These are phyloP conservation scores for Candida glaebosa DNA, from an alignment of 805 yeast genomes.

Conservation along the genomic window DNA sequence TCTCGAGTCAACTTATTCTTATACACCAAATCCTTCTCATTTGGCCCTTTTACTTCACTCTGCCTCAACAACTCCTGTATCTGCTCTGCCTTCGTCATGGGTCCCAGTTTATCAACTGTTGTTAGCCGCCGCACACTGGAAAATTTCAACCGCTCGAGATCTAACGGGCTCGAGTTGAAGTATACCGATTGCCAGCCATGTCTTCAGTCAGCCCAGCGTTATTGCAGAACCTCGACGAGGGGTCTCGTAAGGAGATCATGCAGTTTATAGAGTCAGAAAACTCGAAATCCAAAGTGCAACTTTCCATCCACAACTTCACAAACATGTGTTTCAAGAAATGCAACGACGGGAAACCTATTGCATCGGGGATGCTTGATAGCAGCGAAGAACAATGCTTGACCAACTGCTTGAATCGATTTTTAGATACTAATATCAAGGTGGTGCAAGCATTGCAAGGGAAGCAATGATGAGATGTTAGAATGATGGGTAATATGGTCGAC, in stretches of 20 bases:
- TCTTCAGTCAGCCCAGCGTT: constrained; percentile 34
- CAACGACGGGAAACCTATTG: constrained; percentile 44
- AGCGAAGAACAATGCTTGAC: constrained; percentile 70
- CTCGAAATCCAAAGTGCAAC: constrained; percentile 82
- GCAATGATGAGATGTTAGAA: constrained; percentile 11
- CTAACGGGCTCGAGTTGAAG: too few species aligned
- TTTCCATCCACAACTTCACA: constrained; percentile 83
- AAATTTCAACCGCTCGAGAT: neutral
- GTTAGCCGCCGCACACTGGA: neutral
- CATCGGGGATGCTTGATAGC: constrained; percentile 46
- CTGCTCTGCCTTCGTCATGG: constrained; percentile 1
- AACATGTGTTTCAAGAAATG: constrained; percentile 91
- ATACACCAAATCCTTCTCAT: constrained; percentile 14
- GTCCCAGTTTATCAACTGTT: too few species aligned
- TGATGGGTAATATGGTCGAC: too few species aligned
- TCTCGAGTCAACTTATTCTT: constrained; percentile 15
- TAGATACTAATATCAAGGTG: constrained; percentile 83
- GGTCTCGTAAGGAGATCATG: constrained; percentile 69
- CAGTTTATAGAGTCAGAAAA: constrained; percentile 78
- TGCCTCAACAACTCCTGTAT: constrained; percentile 4
- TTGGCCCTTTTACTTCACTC: constrained; percentile 1
- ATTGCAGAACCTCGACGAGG: constrained; percentile 51
- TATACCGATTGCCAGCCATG: too few species aligned
- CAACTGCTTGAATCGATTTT: constrained; percentile 80
- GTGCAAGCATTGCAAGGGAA: constrained; percentile 52